These are phyloP conservation scores for Periglandula ipomoeae DNA, from an alignment of 2,329 filamentous ascomycete species.

Conservation along the genomic window DNA sequence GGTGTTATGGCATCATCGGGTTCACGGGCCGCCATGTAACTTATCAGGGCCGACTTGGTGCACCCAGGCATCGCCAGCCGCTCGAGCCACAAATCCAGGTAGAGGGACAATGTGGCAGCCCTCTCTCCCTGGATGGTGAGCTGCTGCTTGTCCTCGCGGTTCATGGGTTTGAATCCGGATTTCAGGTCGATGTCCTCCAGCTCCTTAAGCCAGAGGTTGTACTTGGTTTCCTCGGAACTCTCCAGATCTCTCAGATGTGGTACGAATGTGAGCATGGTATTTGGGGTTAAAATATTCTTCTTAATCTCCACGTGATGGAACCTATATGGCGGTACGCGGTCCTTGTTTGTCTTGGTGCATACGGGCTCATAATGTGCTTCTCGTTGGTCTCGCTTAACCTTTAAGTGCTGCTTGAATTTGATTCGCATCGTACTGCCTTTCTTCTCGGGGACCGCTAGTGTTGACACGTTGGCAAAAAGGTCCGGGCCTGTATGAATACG, in stretches of 20 bases:
- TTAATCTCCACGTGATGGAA: constrained; percentile 52
- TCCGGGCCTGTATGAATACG: constrained; percentile 34
- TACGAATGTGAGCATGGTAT: constrained; percentile 51
- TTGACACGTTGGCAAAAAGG: constrained; percentile 36
- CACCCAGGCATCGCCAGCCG: constrained; percentile 40
- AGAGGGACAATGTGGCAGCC: constrained; percentile 40
- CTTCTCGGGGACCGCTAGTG: constrained; percentile 24
- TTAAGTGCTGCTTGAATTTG: constrained; percentile 41
- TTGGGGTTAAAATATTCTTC: constrained; percentile 50
- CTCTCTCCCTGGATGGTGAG: constrained; percentile 42
- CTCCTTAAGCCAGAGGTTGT: constrained; percentile 47
- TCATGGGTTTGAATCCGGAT: constrained; percentile 47
- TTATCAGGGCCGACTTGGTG: constrained; percentile 42
- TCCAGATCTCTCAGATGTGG: constrained; percentile 50
- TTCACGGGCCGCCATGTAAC: constrained; percentile 41
- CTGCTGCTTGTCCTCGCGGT: constrained; percentile 39
- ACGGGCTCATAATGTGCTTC: constrained; percentile 31
- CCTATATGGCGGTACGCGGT: constrained; percentile 47
- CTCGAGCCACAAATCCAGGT: constrained; percentile 45
- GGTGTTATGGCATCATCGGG: constrained; percentile 40
- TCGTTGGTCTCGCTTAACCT: constrained; percentile 34
- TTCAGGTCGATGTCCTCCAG: constrained; percentile 48
- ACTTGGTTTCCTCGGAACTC: constrained; percentile 45
- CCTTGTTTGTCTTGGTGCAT: constrained; percentile 40
- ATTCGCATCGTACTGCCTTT: constrained; percentile 35